Percentiles rank a stretch among this genome's conserved stretches.
Evolutionary conservation across 345 rosid species (phyloP).

Genomic region (Aquilaria malaccensis): DNA sequence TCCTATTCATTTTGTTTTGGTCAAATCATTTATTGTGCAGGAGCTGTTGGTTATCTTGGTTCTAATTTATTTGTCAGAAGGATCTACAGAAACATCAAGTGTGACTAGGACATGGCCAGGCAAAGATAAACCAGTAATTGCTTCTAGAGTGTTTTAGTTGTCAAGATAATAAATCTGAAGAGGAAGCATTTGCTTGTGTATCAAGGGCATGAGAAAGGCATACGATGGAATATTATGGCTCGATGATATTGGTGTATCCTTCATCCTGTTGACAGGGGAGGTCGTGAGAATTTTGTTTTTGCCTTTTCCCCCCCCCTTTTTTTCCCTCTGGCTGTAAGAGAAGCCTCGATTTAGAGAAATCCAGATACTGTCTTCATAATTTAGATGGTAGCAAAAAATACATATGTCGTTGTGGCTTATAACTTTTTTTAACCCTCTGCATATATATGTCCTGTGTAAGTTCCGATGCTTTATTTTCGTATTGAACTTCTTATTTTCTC

Average conservation of each 20-base stretch:
- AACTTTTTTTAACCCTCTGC: not conserved
- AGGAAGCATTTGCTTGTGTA: slow-evolving; percentile 25
- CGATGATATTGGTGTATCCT: slow-evolving; percentile 21
- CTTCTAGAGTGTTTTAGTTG: slow-evolving; percentile 22
- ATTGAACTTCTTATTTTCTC: too few relatives aligned
- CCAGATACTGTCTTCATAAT: slow-evolving; percentile 36
- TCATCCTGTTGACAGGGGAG: slow-evolving; percentile 27
- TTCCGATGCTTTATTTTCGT: slow-evolving; percentile 1
- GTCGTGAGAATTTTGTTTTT: slow-evolving; percentile 28
- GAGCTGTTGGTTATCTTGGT: slow-evolving; percentile 88
- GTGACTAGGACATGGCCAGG: slow-evolving; percentile 44
- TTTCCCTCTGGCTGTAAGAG: slow-evolving; percentile 37
- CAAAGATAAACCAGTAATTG: slow-evolving; percentile 11
- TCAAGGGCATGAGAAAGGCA: slow-evolving; percentile 4
- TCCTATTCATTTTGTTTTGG: not conserved
- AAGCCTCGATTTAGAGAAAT: slow-evolving; percentile 35
- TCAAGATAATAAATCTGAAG: slow-evolving; percentile 20
- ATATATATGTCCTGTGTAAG: slow-evolving; percentile 5
- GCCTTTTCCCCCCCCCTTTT: not conserved
- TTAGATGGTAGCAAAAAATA: slow-evolving; percentile 25
- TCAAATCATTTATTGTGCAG: slow-evolving; percentile 28
- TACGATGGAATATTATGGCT: slow-evolving; percentile 20
- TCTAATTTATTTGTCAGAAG: slow-evolving; percentile 87
- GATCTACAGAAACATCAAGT: slow-evolving; percentile 95
- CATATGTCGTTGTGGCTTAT: slow-evolving; percentile 10